Conservation (phyloP, 2,329 filamentous ascomycete species). For the Talaromyces sp. region DNA sequence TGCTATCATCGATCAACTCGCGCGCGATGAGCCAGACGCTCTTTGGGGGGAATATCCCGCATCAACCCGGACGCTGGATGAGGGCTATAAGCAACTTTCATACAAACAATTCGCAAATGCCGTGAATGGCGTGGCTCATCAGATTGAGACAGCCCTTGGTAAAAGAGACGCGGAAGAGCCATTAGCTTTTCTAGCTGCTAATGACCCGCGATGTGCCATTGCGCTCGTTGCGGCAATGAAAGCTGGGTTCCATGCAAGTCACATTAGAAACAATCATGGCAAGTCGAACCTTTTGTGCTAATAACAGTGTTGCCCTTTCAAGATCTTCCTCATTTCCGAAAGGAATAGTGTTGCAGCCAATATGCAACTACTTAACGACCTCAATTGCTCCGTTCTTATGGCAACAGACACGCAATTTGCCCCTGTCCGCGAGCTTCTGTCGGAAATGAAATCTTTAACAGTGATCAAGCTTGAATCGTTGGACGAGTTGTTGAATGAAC, state of each 20-base stretch:
- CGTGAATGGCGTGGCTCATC: slow-evolving; percentile 5
- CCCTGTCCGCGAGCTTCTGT: background rate
- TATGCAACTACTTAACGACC: background rate
- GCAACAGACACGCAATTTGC: slow-evolving; percentile 1
- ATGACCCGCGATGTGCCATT: slow-evolving; percentile 7
- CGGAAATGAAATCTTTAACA: background rate
- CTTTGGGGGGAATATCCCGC: slow-evolving; percentile 9
- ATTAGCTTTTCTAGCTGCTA: slow-evolving; percentile 3
- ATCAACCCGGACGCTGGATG: background rate
- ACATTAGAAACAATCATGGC: no score
- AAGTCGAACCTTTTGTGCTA: background rate
- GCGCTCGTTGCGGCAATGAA: slow-evolving; percentile 9
- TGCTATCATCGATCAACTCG: slow-evolving; percentile 7
- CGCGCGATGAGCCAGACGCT: slow-evolving; percentile 4
- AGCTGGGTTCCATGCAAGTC: slow-evolving; percentile 2
- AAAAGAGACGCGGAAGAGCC: slow-evolving; percentile 6
- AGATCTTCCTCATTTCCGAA: slow-evolving; percentile 9
- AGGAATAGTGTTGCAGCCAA: slow-evolving; percentile 9
- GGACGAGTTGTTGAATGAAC: background rate
- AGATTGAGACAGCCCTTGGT: background rate
- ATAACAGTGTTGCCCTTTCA: background rate
- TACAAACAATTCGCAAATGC: slow-evolving; percentile 13
- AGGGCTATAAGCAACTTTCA: background rate
- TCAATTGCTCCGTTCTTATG: slow-evolving; percentile 5
- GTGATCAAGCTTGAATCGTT: background rate